Evolutionary conservation across 495 filamentous ascomycete species (phyloP), one percentile per base, ranked within the genome.

Genomic region (Astrothelium subdiscretum): DNA sequence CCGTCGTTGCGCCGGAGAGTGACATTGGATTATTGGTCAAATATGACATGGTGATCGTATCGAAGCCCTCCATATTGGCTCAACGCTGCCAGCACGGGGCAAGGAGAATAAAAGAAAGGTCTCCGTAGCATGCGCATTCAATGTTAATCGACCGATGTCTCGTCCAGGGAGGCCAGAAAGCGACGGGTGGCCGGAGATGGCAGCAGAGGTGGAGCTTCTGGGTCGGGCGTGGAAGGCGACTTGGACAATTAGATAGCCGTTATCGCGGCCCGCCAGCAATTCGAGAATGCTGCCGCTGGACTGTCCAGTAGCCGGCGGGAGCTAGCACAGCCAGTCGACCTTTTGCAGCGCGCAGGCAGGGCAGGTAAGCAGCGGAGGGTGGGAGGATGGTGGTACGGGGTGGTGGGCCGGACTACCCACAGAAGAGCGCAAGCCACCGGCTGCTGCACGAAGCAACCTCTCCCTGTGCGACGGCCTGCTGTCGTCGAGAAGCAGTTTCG

Each of bases 31-130:
- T 54, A 20, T 76, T 80, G 26, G 80, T 76, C 71, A 85, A 68
- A 69, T 85, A 87, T 48, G 81, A 79, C 81, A 87, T 83, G 68
- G 79, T 78, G 73, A 83, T 82, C 65, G 80, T 80, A 68, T 86
- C 83, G 74, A 83, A 87, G 71, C 81, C 79, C 69, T 86, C 80
- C 80, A 87, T 85, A 71, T 70, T 65, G 59, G 73, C 71, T 69
- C 59, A 63, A 70, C 52, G 59, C 68, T 67, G 66, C 60, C 57
- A 63, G 59, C 60, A 63, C 57, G 64, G 58, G 63, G 59, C 66
- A 62, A 60, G 52, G 52, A 24, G 54, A 48, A 59, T 61, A 43
- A 65, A 61, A 40, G 32, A 60, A 68, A 64, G 61, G 59, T 61
- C 57, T 20, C 11, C 24, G n/a, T 24, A 26, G 48, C 48, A 54